Evolutionary conservation across 202 grass and related monocot species (phyloP), one percentile per base, ranked within the genome.

Genomic region (Bolboschoenoplectus hybrid): DNA sequence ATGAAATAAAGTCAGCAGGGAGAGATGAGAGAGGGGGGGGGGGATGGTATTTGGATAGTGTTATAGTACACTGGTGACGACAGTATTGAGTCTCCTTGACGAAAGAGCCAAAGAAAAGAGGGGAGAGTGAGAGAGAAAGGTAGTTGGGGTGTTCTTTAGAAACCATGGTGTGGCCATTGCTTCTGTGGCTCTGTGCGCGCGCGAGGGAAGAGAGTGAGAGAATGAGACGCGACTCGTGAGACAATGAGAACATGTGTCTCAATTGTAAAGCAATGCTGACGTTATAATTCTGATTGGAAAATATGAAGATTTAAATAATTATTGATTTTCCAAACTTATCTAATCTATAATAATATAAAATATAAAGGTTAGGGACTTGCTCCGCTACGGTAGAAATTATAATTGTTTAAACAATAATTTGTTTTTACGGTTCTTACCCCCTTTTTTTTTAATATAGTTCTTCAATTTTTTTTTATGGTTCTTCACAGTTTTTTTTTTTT

Each of bases 21-120:
- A 84, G 63, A 56, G 62, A 11, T 5, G 10, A 55, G 35, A 78
- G 26, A 6, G 26, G 47, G 3, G 47, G 36, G 6, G 6, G 1
- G 4, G 57, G 57, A n/a, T 61, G 1, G 12, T 2, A 12, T 63
- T 82, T 19, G 49, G 74, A 78, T 58, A 79, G 36, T 79, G 47
- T 57, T 55, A n/a, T 65, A 83, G 81, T 68, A 83, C 41, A 69
- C 32, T 57, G 57, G 81, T 84, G 81, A 84, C 63, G 64, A 47
- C 1, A 65, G 20, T 55, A 9, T 83, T 39, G 71, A 75, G 84
- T 85, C 36, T 63, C 35, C 55, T 72, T 62, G 43, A 75, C 56
- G 70, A 85, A 74, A 85, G 67, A 85, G 65, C 41, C 9, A 84
- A 12, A 73, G 7, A 67, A 67, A 39, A 47, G 26, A 49, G 9